Evolutionary conservation across 2,329 filamentous ascomycete genomes (phyloP).

Genomic region (Teratosphaeriaceae sp.): DNA sequence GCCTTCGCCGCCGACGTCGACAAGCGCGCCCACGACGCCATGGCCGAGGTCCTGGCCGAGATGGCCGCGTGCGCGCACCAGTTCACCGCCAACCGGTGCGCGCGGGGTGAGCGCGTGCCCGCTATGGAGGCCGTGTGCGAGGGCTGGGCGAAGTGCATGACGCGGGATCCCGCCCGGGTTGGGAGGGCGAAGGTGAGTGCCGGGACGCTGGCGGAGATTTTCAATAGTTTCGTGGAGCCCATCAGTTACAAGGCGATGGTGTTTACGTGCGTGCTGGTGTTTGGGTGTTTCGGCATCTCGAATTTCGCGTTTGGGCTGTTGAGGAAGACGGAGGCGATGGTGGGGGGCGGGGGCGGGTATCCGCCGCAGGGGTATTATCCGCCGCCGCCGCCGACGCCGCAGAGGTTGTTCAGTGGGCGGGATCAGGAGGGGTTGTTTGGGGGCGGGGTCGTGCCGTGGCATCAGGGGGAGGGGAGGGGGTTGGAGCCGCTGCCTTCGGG

Average conservation of each 20-base stretch:
- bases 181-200: conserved; percentile 76
- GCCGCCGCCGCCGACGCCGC: conserved; percentile 28
- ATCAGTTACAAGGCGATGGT: conserved; percentile 80
- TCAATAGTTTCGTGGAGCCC: conserved; percentile 87
- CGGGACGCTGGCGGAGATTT: conserved; percentile 82
- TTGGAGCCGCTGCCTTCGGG: conserved; percentile 29
- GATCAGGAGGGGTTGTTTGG: conserved; percentile 20
- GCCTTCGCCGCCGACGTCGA: conserved; percentile 70
- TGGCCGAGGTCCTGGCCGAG: conserved; percentile 59
- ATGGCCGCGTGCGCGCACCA: conserved; percentile 68
- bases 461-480: conserved; percentile 14
- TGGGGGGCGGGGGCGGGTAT: neutral
- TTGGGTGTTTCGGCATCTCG: conserved; percentile 49
- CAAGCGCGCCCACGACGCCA: conserved; percentile 61
- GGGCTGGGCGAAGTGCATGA: conserved; percentile 84
- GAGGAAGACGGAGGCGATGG: conserved; percentile 1
- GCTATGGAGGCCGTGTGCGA: conserved; percentile 67
- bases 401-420: conserved; percentile 25
- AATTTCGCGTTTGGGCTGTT: conserved; percentile 49
- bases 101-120: conserved; percentile 58
- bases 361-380: conserved; percentile 11
- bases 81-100: conserved; percentile 71
- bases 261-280: conserved; percentile 42
- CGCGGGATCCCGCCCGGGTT: conserved; percentile 68
- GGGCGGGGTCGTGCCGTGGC: conserved; percentile 25